Base-by-base conservation (phyloP, 1,284 basidiomycete genomes). In the Meira miltonrushii region DNA sequence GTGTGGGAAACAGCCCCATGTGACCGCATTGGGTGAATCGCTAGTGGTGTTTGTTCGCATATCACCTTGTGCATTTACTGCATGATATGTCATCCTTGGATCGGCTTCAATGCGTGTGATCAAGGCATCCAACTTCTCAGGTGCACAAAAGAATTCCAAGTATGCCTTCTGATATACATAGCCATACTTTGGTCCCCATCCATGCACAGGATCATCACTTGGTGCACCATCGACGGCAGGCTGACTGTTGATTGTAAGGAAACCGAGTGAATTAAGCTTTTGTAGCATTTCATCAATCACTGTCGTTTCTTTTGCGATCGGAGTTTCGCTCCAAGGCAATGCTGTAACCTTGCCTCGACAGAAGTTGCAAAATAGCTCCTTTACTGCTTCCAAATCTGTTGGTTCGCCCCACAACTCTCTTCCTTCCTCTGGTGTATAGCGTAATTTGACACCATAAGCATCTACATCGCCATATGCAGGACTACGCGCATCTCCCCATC, bases 181-280 rank as follows among this genome's bases (percentile, higher is more conserved):
- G 25, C 80, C 80, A 58, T 78, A 71, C 64, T 75, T 76, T 15
- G 80, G 80, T 8, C 80, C 55, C 58, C 55, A 58, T 46, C 48
- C 63, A 67, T 83, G 58, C 54, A 88, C 88, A 21, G 80, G 94
- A 87, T 63, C 85, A 83, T 43, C 86, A 69, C 89, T 92, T 44
- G 79, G 81, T 12, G 82, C 85, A 4, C 88, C 89, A 74, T 97
- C 88, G 7, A 96, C 87, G 1, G 92, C 89, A 17, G 94, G 94
- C 78, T 98, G 94, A 41, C 91, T 94, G 80, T 97, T 97, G 82
- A 99, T 97, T 1, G 94, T 98, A 71, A 96, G 81, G 91, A 96
- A 77, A 9, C 94, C 93, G 37, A 89, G 82, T 62, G 86, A 83
- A 79, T 97, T 97, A 82, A 98, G 86, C 76, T 84, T 84, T 10